Evolutionary conservation across 2,329 filamentous ascomycete species (phyloP), one percentile per base, ranked within the genome.

Genomic region (Cytospora piceicola): DNA sequence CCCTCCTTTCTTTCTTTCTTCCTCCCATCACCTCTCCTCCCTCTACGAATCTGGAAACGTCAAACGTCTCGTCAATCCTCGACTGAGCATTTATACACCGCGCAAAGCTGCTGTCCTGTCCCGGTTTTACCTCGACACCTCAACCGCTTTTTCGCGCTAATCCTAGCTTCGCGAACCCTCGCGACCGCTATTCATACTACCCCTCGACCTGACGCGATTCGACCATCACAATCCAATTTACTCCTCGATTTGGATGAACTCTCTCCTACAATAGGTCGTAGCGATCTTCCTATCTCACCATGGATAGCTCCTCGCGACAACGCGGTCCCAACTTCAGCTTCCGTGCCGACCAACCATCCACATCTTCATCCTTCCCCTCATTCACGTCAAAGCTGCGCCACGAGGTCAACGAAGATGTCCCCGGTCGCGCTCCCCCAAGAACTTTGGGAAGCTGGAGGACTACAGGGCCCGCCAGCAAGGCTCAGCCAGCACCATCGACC

Each of bases 181-280:
- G 66, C 62, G 65, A 65, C 53, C 20, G 52, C 58, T 24, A 24
- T 27, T 49, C 36, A 56, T 17, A 24, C 42, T 32, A 52, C 27
- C 53, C 92, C 91, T n/a, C 90, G 88, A 20, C 91, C 92, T 1
- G 89, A 89, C 68, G 88, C 93, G 71, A 94, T 94, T 29, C 71
- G 90, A 94, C 73, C 92, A 15, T 92, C 71, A 22, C 32, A 12
- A 20, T 12, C 54, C 24, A 24, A 27, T 29, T 36, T 17, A 6
- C 27, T 36, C 36, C n/a, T 34, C 22, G 20, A 30, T 12, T 56
- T 53, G 63, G 27, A 63, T 58, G 39, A 42, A 22, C 15, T 22
- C 20, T 12, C 36, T n/a, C 29, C 11, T 52, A 42, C 36, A 49
- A 6, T 66, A 63, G 57, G 55, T 61, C 34, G 32, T 22, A 42